Evolutionary conservation across 2,329 filamentous ascomycete species (phyloP), one percentile per base, ranked within the genome.

Genomic region (Nothomitra cinnamomea): DNA sequence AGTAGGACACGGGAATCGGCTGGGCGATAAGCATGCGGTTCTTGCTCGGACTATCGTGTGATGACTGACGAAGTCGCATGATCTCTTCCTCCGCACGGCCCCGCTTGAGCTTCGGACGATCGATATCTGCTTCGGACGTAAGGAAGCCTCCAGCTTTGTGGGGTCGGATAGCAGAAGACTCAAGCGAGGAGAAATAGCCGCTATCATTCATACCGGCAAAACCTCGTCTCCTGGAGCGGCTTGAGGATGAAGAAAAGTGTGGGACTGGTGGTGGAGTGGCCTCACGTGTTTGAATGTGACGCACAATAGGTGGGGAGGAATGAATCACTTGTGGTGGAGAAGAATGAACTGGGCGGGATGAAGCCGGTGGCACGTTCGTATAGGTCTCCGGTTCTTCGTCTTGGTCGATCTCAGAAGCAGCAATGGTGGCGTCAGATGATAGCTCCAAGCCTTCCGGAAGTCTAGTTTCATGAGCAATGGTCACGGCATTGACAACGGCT

Each of bases 11-110:
- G 50, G 58, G 49, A 55, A 54, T 55, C 17, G 71, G 65, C 36
- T 73, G 72, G 56, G 73, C 70, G 54, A 71, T 71, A 12, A 77
- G 74, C 4, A 28, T 49, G 42, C 80, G 75, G 60, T 71, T 69
- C 69, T 87, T 88, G 51, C 80, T 85, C 3, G 92, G 92, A 63
- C 89, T 96, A 62, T 95, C 89, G 61, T 89, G 90, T 1, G 88
- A 95, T 1, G 90, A 95, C 57, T 85, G 86, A 59, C 92, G 84
- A 53, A 96, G 83, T 41, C 90, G 86, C 47, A 85, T 86, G 71
- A 98, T 95, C 67, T 95, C 92, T 61, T 94, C 89, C 66, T 96
- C 92, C 15, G 92, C 92, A 57, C 90, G 84, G 28, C 90, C 90
- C 56, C 87, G 83, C 71, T 90, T 94, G 61, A 88, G 82, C 54